phyloP scores from a whole-genome alignment of 1,284 basidiomycete genomes.

The Malassezia slooffiae region DNA sequence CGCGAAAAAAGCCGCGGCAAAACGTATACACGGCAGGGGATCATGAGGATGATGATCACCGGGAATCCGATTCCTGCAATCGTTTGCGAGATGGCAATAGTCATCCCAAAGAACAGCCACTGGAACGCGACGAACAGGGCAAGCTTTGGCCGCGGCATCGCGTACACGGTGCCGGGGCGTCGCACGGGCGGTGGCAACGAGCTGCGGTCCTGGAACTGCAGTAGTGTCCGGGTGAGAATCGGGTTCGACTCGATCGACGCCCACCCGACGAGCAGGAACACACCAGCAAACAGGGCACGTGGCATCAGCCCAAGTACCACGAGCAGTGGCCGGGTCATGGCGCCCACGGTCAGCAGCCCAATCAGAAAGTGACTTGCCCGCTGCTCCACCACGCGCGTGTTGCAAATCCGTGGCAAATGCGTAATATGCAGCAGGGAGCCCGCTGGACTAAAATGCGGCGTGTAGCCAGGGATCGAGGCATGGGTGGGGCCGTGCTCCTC shows the following conservation, averaged over 20 bases:
- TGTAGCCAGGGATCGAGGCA: neutral
- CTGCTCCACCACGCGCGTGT: slow-evolving; percentile 37
- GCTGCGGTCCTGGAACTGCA: slow-evolving; percentile 62
- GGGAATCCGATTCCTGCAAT: slow-evolving; percentile 71
- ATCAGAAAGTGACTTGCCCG: slow-evolving; percentile 41
- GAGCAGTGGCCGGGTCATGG: slow-evolving; percentile 44
- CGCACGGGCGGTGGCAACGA: slow-evolving; percentile 19
- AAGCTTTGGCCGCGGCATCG: no score
- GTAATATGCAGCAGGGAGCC: slow-evolving; percentile 9
- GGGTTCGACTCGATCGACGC: slow-evolving; percentile 66
- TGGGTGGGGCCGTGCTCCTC: slow-evolving; percentile 9
- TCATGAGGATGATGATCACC: slow-evolving; percentile 71
- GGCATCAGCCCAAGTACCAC: slow-evolving; percentile 42
- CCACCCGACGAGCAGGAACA: slow-evolving; percentile 46
- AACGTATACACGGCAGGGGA: slow-evolving; percentile 66
- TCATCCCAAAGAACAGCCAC: slow-evolving; percentile 73
- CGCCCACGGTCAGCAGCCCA: slow-evolving; percentile 41
- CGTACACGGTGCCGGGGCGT: slow-evolving; percentile 56
- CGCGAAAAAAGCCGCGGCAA: slow-evolving; percentile 68
- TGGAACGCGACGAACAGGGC: slow-evolving; percentile 69
- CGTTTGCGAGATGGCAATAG: slow-evolving; percentile 84
- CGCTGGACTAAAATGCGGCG: slow-evolving; percentile 4
- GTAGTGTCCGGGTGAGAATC: slow-evolving; percentile 71
- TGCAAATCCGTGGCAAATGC: slow-evolving; percentile 23
- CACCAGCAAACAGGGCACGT: slow-evolving; percentile 37